Percentiles rank a stretch among this genome's conserved stretches.
phyloP scores from a whole-genome alignment of 495 filamentous ascomycete genomes.

The Xylaria intraflava region DNA sequence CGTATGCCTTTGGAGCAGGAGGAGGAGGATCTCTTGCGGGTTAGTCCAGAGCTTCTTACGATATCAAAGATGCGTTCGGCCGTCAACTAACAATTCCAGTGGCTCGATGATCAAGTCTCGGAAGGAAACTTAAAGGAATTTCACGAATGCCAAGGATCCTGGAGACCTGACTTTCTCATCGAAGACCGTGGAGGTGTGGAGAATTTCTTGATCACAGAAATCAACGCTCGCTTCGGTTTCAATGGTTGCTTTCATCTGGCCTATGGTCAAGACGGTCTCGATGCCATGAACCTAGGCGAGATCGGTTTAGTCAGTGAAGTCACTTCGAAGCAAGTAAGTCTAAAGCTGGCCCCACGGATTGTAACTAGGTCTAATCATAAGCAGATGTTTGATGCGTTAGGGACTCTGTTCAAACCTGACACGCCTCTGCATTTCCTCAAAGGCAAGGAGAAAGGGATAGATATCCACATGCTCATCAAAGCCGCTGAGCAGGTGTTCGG shows the following conservation, averaged over 20 bases:
- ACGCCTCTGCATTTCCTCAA: slow-evolving; percentile 29
- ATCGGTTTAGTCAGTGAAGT: background rate
- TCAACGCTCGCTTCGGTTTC: slow-evolving; percentile 40
- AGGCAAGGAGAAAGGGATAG: slow-evolving; percentile 27
- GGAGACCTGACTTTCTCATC: slow-evolving; percentile 42
- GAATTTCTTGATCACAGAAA: slow-evolving; percentile 35
- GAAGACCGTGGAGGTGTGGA: slow-evolving; percentile 20
- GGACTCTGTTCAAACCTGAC: slow-evolving; percentile 18
- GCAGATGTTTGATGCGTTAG: slow-evolving; percentile 17
- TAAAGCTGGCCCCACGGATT: background rate
- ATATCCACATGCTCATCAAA: slow-evolving; percentile 30
- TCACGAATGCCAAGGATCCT: slow-evolving; percentile 24
- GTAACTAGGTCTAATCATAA: background rate
- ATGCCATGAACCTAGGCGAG: slow-evolving; percentile 2
- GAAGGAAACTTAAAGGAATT: background rate
- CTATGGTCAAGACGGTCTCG: slow-evolving; percentile 19
- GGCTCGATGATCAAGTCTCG: slow-evolving; percentile 1
- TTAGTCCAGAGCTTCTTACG: slow-evolving; percentile 10
- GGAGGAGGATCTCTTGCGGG: slow-evolving; percentile 30
- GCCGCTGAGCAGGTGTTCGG: slow-evolving; percentile 15
- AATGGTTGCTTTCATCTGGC: slow-evolving; percentile 30
- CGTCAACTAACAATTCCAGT: background rate
- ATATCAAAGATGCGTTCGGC: background rate
- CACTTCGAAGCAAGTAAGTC: background rate
- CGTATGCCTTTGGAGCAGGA: slow-evolving; percentile 34